phyloP scores from a whole-genome alignment of 2,329 filamentous ascomycete species.

The Arthrobotrys entomopaga region DNA sequence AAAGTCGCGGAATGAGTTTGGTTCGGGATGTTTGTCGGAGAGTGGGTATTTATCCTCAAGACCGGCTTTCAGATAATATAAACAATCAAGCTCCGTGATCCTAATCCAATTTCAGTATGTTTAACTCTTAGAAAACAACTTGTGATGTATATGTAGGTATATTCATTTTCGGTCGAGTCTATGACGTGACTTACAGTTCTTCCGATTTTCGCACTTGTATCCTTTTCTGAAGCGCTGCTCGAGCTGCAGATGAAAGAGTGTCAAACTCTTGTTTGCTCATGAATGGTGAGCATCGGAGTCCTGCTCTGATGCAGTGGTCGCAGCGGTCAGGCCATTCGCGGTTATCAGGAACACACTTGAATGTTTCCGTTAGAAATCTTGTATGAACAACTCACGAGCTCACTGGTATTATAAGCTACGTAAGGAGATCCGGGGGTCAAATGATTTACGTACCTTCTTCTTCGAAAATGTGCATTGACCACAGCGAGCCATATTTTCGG shows the following conservation, averaged over 20 bases:
- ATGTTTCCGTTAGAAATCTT: no score
- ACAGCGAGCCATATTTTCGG: constrained; percentile 12
- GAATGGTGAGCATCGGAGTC: constrained; percentile 11
- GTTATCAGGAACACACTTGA: neutral
- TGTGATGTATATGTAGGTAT: no score
- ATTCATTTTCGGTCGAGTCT: no score
- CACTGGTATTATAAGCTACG: no score
- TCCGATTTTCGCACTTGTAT: neutral
- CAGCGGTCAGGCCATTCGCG: constrained; percentile 21
- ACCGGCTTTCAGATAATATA: constrained; percentile 11
- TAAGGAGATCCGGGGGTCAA: no score
- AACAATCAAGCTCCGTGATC: constrained; percentile 16
- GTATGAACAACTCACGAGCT: no score
- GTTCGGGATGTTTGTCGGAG: neutral
- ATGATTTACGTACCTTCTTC: constrained; percentile 7
- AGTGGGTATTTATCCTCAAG: neutral
- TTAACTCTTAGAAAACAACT: no score
- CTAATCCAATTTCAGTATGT: neutral
- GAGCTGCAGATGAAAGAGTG: neutral
- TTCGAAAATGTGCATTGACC: constrained; percentile 10
- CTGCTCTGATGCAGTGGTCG: constrained; percentile 2
- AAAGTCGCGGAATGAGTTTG: neutral
- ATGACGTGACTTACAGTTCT: no score
- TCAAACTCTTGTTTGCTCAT: constrained; percentile 16
- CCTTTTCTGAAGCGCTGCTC: constrained; percentile 1